Evolutionary conservation across 495 filamentous ascomycete genomes (phyloP).

Genomic region (Penicillium desertorum): DNA sequence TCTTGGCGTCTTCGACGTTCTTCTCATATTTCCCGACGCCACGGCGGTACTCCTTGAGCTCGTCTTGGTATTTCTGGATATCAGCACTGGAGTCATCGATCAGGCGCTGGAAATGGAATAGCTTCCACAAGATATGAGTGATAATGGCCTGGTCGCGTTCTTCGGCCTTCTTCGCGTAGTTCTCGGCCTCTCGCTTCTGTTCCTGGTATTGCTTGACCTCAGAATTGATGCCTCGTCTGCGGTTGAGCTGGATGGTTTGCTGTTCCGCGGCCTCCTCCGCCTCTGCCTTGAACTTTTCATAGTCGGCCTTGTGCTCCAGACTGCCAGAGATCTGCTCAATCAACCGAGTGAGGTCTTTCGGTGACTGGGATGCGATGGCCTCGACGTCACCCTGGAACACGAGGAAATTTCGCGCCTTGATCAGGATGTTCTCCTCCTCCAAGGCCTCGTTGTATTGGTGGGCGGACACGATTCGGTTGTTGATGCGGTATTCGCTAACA

Average conservation of each 20-base stretch:
- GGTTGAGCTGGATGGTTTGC: conserved; percentile 79
- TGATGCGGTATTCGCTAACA: conserved; percentile 94
- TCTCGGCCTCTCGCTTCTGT: conserved; percentile 94
- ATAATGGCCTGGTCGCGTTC: conserved; percentile 91
- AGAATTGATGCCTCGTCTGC: conserved; percentile 91
- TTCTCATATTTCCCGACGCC: conserved; percentile 82
- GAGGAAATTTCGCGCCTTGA: conserved; percentile 96
- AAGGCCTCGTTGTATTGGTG: conserved; percentile 91
- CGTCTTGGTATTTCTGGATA: conserved; percentile 92
- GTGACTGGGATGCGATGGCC: conserved; percentile 91
- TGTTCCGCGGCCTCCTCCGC: conserved; percentile 85
- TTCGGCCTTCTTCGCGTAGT: conserved; percentile 80
- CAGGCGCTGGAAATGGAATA: conserved; percentile 90
- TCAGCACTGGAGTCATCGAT: conserved; percentile 90
- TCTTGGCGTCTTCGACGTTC: conserved; percentile 81
- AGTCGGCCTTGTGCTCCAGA: conserved; percentile 92
- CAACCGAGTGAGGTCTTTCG: conserved; percentile 87
- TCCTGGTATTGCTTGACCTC: conserved; percentile 97
- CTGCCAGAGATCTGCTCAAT: conserved; percentile 98
- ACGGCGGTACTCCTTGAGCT: conserved; percentile 89
- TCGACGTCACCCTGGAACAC: conserved; percentile 99
- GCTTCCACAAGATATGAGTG: conserved; percentile 93
- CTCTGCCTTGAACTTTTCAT: conserved; percentile 82
- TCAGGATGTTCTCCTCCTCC: conserved; percentile 92
- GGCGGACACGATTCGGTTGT: conserved; percentile 82